These are phyloP conservation scores for Bacterosira constricta DNA, from an alignment of 108 stramenopile species.

Conservation along the genomic window DNA sequence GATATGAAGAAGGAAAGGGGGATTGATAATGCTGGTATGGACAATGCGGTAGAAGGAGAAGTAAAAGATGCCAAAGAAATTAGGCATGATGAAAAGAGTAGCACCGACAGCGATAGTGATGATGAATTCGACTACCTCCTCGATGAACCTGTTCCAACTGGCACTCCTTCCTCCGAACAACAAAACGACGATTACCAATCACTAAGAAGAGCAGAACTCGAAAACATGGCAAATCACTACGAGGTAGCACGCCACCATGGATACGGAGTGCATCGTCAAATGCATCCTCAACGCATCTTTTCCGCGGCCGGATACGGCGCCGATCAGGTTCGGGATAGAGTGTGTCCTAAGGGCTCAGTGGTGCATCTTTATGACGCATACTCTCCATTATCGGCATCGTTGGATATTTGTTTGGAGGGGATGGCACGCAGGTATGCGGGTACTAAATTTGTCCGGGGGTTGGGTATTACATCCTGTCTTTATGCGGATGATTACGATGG, in stretches of 20 bases:
- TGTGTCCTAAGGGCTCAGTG: conserved; percentile 55
- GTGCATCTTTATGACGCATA: conserved; percentile 76
- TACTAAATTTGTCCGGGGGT: conserved; percentile 72
- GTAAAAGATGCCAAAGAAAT: conserved; percentile 3
- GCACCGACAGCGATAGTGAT: conserved; percentile 34
- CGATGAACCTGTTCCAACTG: conserved; percentile 73
- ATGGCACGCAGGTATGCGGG: conserved; percentile 50
- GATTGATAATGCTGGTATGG: neutral
- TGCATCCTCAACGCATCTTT: conserved; percentile 71
- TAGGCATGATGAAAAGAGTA: conserved; percentile 28
- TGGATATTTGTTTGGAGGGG: conserved; percentile 77
- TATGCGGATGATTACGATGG: conserved; percentile 48
- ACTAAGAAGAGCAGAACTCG: conserved; percentile 65
- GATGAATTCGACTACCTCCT: conserved; percentile 85
- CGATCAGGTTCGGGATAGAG: conserved; percentile 14
- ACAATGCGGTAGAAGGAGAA: neutral
- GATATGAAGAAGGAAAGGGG: conserved; percentile 39
- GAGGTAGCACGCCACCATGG: conserved; percentile 70
- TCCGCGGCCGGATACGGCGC: conserved; percentile 57
- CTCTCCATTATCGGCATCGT: conserved; percentile 58
- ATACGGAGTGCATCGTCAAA: conserved; percentile 80
- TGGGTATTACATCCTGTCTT: conserved; percentile 52
- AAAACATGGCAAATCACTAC: conserved; percentile 48
- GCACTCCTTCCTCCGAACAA: neutral
- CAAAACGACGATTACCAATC: conserved; percentile 47